phyloP scores from a whole-genome alignment of 371 early-diverging fungal species.

The Dinochytrium kinnereticum region DNA sequence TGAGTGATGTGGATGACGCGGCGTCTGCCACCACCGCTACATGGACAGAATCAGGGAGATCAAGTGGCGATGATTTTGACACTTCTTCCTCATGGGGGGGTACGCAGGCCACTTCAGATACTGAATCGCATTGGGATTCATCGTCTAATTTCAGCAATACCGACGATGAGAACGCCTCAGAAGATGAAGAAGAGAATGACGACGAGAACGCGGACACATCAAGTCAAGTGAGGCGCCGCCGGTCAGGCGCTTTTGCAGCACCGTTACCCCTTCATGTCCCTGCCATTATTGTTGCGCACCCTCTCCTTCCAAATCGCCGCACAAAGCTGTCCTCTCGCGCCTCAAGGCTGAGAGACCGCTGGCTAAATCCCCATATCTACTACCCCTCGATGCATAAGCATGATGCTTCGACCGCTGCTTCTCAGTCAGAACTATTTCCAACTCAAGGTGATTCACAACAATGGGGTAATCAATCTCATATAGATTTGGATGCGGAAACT shows the following conservation, averaged over 20 bases:
- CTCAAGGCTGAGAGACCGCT: background rate
- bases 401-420: no score
- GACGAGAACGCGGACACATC: background rate
- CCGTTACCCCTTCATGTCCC: background rate
- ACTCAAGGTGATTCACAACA: no score
- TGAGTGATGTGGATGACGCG: background rate
- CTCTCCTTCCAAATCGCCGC: background rate
- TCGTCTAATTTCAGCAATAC: no score
- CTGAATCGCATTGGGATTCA: background rate
- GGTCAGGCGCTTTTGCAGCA: background rate
- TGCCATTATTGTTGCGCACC: background rate
- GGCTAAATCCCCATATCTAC: background rate
- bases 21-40: no score
- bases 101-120: background rate
- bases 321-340: background rate
- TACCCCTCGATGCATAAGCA: background rate
- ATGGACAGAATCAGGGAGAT: no score
- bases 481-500: background rate
- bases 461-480: no score
- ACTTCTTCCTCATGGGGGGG: background rate
- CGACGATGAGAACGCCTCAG: background rate
- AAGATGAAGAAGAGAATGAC: background rate
- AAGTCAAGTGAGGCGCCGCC: background rate
- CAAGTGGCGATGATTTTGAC: background rate
- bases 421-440: no score